Base-by-base conservation (phyloP, 805 yeast species). In the Nakazawaea anatomiae region DNA sequence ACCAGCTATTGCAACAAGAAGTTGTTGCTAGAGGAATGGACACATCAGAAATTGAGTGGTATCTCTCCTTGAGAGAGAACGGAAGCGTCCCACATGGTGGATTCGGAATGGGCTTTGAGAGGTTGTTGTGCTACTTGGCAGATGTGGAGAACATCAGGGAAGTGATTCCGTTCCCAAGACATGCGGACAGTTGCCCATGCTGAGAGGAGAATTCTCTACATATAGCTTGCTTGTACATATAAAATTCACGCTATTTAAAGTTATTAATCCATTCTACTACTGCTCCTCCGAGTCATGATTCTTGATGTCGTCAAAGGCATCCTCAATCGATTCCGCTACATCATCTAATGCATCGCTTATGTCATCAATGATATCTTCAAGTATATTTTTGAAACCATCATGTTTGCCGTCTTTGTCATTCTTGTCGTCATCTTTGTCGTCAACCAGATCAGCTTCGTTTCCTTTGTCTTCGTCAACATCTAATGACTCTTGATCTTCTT, bases 81-180 rank as follows among this genome's bases (percentile, higher is more conserved):
- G 98, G 97, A 0, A 71, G 87, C 2, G 84, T 84, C 27, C 96
- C 97, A 0, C 98, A 92, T 63, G 99, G 99, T 45, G 99, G 99
- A 0, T 94, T 86, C 67, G 99, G 99, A 0, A 72, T 94, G 73
- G 99, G 99, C 0, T 81, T 91, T 57, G 99, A 94, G 65, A 72
- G 99, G 53, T 68, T 94, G 32, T 65, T 94, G 12, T 81, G 86
- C 50, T 91, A 84, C 57, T 68, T 90, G 50, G 75, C 83, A 6
- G 89, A 83, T 4, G 73, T 85, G 18, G 91, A 85, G 32, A 94
- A 91, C 62, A 80, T 94, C 42, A 77, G 87, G 57, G 99, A 94
- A 59, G 87, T 87, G 7, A 83, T 88, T 27, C 89, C 96, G 1
- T 91, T 92, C 63, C 91, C 96, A 2, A 72, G 99, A 57, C 80